Evolutionary conservation across 192 early-diverging fungal genomes (phyloP).

Genomic region (Entomortierella beljakovae): DNA sequence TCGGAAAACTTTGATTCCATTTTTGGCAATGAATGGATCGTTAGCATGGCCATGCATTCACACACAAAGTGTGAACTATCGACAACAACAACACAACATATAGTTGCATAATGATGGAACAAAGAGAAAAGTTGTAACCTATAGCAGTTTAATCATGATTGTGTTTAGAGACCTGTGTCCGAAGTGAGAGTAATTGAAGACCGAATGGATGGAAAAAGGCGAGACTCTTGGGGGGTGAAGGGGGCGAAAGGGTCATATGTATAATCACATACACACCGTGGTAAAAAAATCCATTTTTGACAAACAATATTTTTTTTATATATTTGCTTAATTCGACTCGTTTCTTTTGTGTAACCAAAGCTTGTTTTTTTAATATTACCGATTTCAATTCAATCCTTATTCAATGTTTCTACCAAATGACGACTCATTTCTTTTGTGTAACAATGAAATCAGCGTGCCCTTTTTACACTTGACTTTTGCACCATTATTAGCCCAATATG

Average conservation of each 20-base stretch:
- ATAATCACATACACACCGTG: too few species aligned
- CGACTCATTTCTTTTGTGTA: conserved; percentile 56
- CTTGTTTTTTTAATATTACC: conserved; percentile 37
- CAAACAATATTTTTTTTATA: conserved; percentile 16
- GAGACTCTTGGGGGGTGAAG: background rate
- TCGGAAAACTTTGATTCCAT: too few species aligned
- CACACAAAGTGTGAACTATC: too few species aligned
- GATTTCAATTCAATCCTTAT: conserved; percentile 8
- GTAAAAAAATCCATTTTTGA: background rate
- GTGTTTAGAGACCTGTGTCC: too few species aligned
- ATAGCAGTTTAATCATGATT: too few species aligned
- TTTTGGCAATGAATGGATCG: too few species aligned
- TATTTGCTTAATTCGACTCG: conserved; percentile 3
- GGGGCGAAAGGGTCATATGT: background rate
- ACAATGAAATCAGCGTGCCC: background rate
- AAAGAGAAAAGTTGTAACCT: too few species aligned
- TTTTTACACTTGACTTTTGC: background rate
- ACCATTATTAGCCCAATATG: too few species aligned
- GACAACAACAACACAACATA: too few species aligned
- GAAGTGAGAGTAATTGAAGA: too few species aligned
- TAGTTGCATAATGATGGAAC: too few species aligned
- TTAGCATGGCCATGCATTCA: too few species aligned
- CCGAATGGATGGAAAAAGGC: background rate
- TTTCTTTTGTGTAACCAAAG: conserved; percentile 41
- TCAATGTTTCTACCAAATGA: conserved; percentile 10